phyloP scores from a whole-genome alignment of 345 rosid genomes.

The Kernera saxatilis region DNA sequence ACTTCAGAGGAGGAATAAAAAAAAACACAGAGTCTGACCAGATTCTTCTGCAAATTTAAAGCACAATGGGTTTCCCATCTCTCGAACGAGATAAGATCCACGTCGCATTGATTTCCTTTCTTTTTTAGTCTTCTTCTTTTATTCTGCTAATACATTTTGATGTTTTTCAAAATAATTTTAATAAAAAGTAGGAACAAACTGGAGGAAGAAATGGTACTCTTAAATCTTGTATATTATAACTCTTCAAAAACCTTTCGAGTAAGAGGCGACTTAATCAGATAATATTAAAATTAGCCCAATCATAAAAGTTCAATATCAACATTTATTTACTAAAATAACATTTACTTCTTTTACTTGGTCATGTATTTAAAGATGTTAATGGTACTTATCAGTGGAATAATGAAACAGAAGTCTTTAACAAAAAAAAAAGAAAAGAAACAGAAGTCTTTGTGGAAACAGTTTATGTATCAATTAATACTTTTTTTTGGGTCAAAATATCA shows the following conservation, averaged over 20 bases:
- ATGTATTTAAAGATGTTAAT: neutral
- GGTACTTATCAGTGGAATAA: neutral
- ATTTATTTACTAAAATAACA: neutral
- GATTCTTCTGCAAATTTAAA: conserved; percentile 21
- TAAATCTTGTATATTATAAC: neutral
- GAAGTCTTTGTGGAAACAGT: neutral
- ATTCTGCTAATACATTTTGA: neutral
- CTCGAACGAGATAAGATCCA: neutral
- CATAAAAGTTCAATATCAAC: neutral
- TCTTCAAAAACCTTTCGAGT: neutral
- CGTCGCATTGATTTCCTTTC: neutral
- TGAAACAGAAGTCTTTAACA: neutral
- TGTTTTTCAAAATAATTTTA: neutral
- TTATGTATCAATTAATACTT: too few species aligned
- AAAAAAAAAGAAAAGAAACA: too few species aligned
- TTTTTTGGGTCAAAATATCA: too few species aligned
- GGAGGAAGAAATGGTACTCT: neutral
- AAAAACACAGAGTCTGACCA: conserved; percentile 2
- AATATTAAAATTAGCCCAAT: neutral
- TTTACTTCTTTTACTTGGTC: neutral
- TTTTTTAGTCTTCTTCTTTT: neutral
- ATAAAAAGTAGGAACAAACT: neutral
- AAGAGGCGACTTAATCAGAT: neutral
- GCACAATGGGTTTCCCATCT: conserved; percentile 12
- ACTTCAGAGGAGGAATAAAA: neutral